phyloP scores from a whole-genome alignment of 176 grass and related monocot species.

The Canna indica region DNA sequence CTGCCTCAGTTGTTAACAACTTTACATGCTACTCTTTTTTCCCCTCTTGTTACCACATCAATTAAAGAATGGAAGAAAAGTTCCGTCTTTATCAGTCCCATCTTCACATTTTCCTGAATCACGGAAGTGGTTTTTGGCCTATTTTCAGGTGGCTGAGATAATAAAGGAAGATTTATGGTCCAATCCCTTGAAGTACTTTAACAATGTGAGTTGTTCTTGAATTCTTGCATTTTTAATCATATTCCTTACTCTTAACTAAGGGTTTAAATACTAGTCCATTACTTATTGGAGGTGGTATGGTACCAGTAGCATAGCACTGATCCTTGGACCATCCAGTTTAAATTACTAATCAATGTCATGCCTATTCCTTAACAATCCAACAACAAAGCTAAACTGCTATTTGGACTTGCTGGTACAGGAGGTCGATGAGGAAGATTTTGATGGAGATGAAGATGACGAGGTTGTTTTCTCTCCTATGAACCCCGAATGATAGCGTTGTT shows the following conservation, averaged over 20 bases:
- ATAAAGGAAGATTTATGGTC: slow-evolving; percentile 42
- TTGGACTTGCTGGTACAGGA: not conserved
- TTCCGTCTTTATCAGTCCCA: not conserved
- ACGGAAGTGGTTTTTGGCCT: not conserved
- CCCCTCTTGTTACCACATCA: too few relatives aligned
- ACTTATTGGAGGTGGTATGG: not conserved
- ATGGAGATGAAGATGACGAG: slow-evolving; percentile 8
- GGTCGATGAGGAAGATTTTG: slow-evolving; percentile 7
- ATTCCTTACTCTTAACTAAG: not conserved
- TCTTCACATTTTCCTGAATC: not conserved
- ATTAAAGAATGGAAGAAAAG: not conserved
- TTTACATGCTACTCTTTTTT: too few relatives aligned
- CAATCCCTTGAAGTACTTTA: slow-evolving; percentile 35
- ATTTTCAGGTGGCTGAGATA: slow-evolving; percentile 29
- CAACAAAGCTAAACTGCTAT: not conserved
- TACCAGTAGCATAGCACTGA: not conserved
- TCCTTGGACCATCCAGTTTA: too few relatives aligned
- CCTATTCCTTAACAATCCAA: not conserved
- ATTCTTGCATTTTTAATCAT: not conserved
- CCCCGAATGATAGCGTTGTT: not conserved
- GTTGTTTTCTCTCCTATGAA: slow-evolving; percentile 2
- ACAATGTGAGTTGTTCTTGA: slow-evolving; percentile 22
- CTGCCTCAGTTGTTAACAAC: not conserved
- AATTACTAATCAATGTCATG: not conserved
- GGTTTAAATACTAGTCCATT: not conserved